Evolutionary conservation across 139 green algal genomes (phyloP), one percentile per base, ranked within the genome.

Genomic region (Tetradesmus lagerheimii): DNA sequence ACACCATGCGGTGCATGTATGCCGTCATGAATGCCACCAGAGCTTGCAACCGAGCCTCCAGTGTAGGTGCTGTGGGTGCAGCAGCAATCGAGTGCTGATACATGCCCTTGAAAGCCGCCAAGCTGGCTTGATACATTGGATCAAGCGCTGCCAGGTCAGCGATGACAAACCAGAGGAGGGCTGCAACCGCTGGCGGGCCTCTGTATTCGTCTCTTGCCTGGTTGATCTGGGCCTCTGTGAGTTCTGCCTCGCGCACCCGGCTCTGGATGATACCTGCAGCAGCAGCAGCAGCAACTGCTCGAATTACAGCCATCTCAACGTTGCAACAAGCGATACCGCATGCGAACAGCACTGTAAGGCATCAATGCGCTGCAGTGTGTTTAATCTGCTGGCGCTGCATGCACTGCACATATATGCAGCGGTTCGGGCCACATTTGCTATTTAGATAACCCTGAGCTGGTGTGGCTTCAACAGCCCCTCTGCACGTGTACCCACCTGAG

Each of bases 131-230:
- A 89, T 98, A 98, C 96, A 98, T 98, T 53, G 94, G 93, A 41
- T 94, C 93, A 11, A 98, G 95, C 25, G 92, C 64, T 25, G 93
- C 92, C 39, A 98, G 89, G 83, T 98, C 95, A 5, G 96, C 93
- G 25, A 97, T 93, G 8, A 96, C 92, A 84, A 98, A 98, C 92
- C 96, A 98, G 4, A 98, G 92, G 50, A 96, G 93, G 34, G 93
- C 95, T 41, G 90, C 96, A 14, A 95, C 89, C 9, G 88, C 86
- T 8, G 96, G 94, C n/a, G 95, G 96, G 20, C 93, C 84, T 25
- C 96, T 89, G 91, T 98, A 98, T 67, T 95, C 83, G 90, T 98
- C 96, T 3, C 97, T 91, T 0, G 95, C 93, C 35, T 93, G 85
- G 91, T 98, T 98, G 91, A 98, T 98, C 15, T 91, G 47, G 27